These are phyloP conservation scores for Lachnellula arida DNA, from an alignment of 2,329 filamentous ascomycete species.

Conservation along the genomic window DNA sequence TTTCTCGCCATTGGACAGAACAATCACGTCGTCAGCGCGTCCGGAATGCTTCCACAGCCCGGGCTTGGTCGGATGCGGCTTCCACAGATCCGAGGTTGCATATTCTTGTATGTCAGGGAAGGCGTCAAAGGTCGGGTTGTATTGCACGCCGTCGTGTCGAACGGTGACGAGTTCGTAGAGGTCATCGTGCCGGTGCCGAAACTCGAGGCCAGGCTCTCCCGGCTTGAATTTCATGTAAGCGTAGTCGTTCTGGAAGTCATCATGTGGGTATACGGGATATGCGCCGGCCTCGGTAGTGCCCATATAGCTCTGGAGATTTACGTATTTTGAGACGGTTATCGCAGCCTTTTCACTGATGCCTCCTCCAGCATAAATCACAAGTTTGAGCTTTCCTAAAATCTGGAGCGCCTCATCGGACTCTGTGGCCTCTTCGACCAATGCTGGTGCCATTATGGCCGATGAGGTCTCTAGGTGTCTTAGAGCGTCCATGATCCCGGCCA, in stretches of 20 bases:
- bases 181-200: not conserved
- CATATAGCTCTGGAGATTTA: not conserved
- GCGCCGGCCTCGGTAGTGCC: not conserved
- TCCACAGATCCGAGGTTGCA: not conserved
- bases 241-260: not conserved
- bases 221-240: not conserved
- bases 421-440: no score
- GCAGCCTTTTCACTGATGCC: no score
- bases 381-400: no score
- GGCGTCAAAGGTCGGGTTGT: not conserved
- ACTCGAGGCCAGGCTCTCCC: not conserved
- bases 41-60: constrained; percentile 11
- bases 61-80: constrained; percentile 7
- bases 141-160: not conserved
- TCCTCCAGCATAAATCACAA: no score
- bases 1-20: constrained; percentile 38
- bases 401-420: no score
- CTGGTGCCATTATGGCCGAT: no score
- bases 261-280: not conserved
- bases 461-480: no score
- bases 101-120: not conserved
- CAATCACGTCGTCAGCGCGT: constrained; percentile 8
- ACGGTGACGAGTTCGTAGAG: not conserved
- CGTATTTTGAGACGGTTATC: no score
- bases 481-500: no score